A percentile compares a stretch with the other conserved stretches of the same genome.
Evolutionary conservation across 495 filamentous ascomycete genomes (phyloP).

Genomic region (Talaromyces trachyspermus): DNA sequence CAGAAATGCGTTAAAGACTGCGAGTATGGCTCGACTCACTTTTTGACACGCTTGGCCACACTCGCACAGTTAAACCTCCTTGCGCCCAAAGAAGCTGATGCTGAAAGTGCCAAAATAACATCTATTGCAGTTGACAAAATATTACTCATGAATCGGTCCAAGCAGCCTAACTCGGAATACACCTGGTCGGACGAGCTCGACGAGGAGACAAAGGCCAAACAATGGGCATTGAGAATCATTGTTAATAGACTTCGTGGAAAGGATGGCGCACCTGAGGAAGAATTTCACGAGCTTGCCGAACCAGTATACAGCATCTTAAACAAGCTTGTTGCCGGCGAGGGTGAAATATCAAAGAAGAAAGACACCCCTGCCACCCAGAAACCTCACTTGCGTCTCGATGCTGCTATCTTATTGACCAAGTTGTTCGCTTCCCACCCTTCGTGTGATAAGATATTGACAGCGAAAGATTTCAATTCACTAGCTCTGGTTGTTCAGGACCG

Average conservation of each 20-base stretch:
- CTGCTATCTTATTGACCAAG: slow-evolving; percentile 77
- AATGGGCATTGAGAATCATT: slow-evolving; percentile 80
- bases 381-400: slow-evolving; percentile 68
- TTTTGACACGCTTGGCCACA: slow-evolving; percentile 76
- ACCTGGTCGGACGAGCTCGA: slow-evolving; percentile 71
- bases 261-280: slow-evolving; percentile 45
- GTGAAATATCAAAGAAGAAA: slow-evolving; percentile 68
- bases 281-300: slow-evolving; percentile 54
- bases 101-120: slow-evolving; percentile 66
- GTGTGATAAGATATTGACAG: slow-evolving; percentile 68
- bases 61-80: slow-evolving; percentile 78
- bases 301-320: slow-evolving; percentile 73
- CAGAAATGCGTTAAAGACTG: slow-evolving; percentile 67
- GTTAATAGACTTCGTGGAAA: slow-evolving; percentile 76
- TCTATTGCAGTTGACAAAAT: slow-evolving; percentile 71
- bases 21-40: slow-evolving; percentile 65
- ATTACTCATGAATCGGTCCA: slow-evolving; percentile 58
- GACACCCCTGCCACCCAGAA: slow-evolving; percentile 69
- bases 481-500: slow-evolving; percentile 73
- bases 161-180: slow-evolving; percentile 35
- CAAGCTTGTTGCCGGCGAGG: slow-evolving; percentile 62
- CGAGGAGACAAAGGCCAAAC: slow-evolving; percentile 75
- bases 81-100: slow-evolving; percentile 63
- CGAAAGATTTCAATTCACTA: slow-evolving; percentile 69
- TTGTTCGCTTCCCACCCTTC: slow-evolving; percentile 60